Evolutionary conservation across 768 basidiomycete genomes (phyloP), one percentile per base, ranked within the genome.

Genomic region (Termitomyces titanicus): DNA sequence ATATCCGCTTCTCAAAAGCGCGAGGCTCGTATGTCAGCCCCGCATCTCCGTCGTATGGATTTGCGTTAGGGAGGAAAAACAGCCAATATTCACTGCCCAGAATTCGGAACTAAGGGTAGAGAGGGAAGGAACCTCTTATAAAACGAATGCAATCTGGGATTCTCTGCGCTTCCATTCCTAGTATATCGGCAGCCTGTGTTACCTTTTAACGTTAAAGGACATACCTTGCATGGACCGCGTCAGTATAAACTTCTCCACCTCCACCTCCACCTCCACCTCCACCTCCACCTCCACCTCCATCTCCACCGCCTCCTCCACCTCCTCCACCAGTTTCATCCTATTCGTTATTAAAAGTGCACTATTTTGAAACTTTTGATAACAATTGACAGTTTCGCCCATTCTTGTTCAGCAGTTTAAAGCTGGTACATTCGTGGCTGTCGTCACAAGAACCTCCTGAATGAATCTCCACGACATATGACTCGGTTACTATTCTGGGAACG

Each of bases 11-110:
- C 55, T 63, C 10, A 33, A 56, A 54, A 34, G 29, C 10, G 58
- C 55, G 20, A 61, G 52, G 43, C 53, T 63, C 17, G 44, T 59
- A 37, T 63, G 56, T 29, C 58, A 61, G n/a, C 60, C 60, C 12
- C 57, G 57, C 20, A 24, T 55, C 4, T 61, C 56, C 17, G 49
- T 59, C 2, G 60, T 61, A 11, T 63, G 62, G 63, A 57, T n/a
- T 13, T 56, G 58, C 13, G 46, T 27, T 18, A 29, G 22, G 20
- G 31, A 42, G n/a, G 49, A 18, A 34, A 39, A 40, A 33, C 44
- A 15, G 45, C 13, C 38, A 6, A 47, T 13, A 11, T 18, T n/a
- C 2, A 47, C 51, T 18, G 45, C 51, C 5, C 51, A 57, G 10
- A 22, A 48, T 17, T 51, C 35, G 24, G 60, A 63, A 31, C 18